Evolutionary conservation across 2,329 filamentous ascomycete species (phyloP).

Genomic region (Ophiostoma pallidulum): DNA sequence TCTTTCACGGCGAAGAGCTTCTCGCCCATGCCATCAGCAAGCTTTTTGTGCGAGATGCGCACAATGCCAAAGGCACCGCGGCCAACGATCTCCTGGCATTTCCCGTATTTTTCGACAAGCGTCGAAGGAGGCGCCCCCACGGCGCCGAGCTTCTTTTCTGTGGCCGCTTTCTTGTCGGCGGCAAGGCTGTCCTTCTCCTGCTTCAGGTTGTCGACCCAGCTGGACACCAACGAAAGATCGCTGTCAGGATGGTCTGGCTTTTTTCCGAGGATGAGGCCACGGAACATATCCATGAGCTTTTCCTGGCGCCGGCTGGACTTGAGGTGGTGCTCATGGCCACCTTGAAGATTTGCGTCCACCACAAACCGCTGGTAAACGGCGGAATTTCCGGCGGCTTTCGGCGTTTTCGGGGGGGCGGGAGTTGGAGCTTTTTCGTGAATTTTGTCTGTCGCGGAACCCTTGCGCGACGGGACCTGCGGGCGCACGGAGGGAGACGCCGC

Average conservation of each 20-base stretch:
- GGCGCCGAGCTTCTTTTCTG: slow-evolving; percentile 11
- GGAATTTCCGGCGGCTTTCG: slow-evolving; percentile 26
- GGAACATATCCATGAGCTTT: slow-evolving; percentile 87
- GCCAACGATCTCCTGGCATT: slow-evolving; percentile 94
- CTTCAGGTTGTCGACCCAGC: slow-evolving; percentile 89
- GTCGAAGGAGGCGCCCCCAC: slow-evolving; percentile 31
- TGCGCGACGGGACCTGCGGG: slow-evolving; percentile 32
- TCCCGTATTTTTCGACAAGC: slow-evolving; percentile 92
- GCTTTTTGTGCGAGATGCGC: slow-evolving; percentile 90
- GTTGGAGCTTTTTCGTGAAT: slow-evolving; percentile 23
- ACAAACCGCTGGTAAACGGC: slow-evolving; percentile 39
- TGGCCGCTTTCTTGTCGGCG: slow-evolving; percentile 46
- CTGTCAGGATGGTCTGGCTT: slow-evolving; percentile 69
- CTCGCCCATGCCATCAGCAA: slow-evolving; percentile 70
- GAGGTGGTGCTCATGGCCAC: slow-evolving; percentile 77
- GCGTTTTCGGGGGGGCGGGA: slow-evolving; percentile 26
- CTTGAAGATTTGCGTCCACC: slow-evolving; percentile 42
- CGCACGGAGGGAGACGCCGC: slow-evolving; percentile 28
- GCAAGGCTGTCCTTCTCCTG: slow-evolving; percentile 72
- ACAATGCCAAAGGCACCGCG: slow-evolving; percentile 96
- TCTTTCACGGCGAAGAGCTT: slow-evolving; percentile 97
- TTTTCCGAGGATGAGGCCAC: slow-evolving; percentile 67
- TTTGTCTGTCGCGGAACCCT: slow-evolving; percentile 36
- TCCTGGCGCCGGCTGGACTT: slow-evolving; percentile 88
- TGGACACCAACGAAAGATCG: slow-evolving; percentile 85